phyloP scores from a whole-genome alignment of 2,329 filamentous ascomycete species.

The Pleomassaria siparia region DNA sequence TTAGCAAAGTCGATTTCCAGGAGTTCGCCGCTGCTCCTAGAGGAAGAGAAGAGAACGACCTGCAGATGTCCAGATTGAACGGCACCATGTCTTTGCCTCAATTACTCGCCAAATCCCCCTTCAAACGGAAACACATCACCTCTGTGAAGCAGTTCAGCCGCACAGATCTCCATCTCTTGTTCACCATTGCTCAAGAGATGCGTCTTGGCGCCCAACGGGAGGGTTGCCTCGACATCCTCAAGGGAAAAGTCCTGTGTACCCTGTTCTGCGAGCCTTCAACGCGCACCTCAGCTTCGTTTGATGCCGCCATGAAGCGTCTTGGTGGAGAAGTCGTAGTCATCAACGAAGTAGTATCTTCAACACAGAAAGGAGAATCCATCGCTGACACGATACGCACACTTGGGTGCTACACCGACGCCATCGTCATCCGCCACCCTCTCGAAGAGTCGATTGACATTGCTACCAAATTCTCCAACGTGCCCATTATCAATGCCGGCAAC shows the following conservation, averaged over 20 bases:
- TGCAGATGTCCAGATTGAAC: constrained; percentile 57
- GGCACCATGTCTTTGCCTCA: constrained; percentile 62
- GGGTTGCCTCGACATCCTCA: constrained; percentile 83
- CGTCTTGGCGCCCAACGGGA: constrained; percentile 90
- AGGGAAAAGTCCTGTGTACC: constrained; percentile 82
- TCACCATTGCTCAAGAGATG: constrained; percentile 98
- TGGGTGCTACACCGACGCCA: constrained; percentile 89
- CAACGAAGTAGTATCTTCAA: constrained; percentile 80
- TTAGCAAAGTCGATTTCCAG: constrained; percentile 85
- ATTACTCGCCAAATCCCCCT: constrained; percentile 76
- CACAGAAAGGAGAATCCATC: constrained; percentile 90
- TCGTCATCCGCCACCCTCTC: constrained; percentile 92
- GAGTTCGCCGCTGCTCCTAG: constrained; percentile 62
- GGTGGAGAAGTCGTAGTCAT: constrained; percentile 84
- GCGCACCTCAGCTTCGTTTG: constrained; percentile 91
- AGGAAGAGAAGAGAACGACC: constrained; percentile 25
- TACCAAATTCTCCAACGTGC: constrained; percentile 83
- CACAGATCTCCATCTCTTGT: constrained; percentile 85
- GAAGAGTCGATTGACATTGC: constrained; percentile 79
- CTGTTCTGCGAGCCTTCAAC: constrained; percentile 99
- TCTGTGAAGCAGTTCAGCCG: constrained; percentile 90
- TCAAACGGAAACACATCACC: constrained; percentile 86
- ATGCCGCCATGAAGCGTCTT: constrained; percentile 97
- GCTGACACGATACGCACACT: constrained; percentile 93
- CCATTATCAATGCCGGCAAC: constrained; percentile 96